A percentile compares a stretch with the other conserved stretches of the same genome.
phyloP scores from a whole-genome alignment of 1,284 basidiomycete genomes.

The Irpex sp. region DNA sequence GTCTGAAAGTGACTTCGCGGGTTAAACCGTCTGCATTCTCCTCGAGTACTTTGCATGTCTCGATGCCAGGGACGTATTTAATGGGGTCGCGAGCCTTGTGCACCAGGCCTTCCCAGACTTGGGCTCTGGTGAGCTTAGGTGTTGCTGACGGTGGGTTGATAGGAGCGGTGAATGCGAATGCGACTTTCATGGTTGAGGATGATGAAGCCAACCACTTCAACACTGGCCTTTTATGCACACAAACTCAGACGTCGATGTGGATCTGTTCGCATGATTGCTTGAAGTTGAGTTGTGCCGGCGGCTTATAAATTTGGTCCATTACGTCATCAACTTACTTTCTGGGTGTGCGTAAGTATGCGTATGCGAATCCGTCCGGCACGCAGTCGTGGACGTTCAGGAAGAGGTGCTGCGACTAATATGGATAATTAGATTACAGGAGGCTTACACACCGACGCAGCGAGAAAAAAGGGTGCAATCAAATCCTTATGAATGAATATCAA shows the following conservation, averaged over 20 bases:
- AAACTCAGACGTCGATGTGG: too few relatives aligned
- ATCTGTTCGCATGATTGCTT: too few relatives aligned
- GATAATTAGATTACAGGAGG: too few relatives aligned
- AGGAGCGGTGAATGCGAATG: constrained; percentile 4
- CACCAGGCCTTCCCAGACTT: constrained; percentile 9
- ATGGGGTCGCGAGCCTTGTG: constrained; percentile 9
- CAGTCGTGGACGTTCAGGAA: too few relatives aligned
- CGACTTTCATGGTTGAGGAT: constrained; percentile 4
- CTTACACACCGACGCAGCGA: background rate
- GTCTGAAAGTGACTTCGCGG: constrained; percentile 8
- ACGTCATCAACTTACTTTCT: too few relatives aligned
- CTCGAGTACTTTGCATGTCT: constrained; percentile 6
- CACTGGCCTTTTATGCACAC: too few relatives aligned
- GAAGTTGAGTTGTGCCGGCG: too few relatives aligned
- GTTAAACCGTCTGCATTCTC: constrained; percentile 7
- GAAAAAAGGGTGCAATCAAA: background rate
- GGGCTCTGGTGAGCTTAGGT: constrained; percentile 5
- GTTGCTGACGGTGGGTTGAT: constrained; percentile 8
- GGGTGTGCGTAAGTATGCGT: too few relatives aligned
- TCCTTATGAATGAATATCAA: constrained; percentile 12
- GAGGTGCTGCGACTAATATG: too few relatives aligned
- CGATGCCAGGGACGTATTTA: constrained; percentile 5
- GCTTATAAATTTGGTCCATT: too few relatives aligned
- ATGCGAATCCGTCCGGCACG: too few relatives aligned
- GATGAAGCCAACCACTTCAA: background rate